Percentiles rank a stretch among this genome's conserved stretches.
Conservation (phyloP, 2,329 filamentous ascomycete species). For the Claviceps sorghi region DNA sequence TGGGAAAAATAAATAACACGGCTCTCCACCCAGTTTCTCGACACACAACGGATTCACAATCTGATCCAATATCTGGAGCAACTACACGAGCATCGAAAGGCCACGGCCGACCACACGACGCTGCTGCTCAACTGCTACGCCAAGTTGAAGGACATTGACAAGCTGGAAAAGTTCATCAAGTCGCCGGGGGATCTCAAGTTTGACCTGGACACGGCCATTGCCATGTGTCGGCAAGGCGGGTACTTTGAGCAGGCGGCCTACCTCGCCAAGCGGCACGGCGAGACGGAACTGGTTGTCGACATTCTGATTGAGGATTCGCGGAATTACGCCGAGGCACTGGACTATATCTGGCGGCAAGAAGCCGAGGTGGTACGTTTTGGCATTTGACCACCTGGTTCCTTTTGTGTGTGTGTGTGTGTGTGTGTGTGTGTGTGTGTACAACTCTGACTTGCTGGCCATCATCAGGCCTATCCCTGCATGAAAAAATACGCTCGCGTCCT, state of each 20-base stretch:
- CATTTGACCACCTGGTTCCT: constrained; percentile 15
- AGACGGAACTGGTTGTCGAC: constrained; percentile 86
- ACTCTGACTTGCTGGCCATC: no score
- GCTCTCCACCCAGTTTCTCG: constrained; percentile 51
- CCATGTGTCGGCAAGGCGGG: constrained; percentile 92
- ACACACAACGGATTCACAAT: constrained; percentile 95
- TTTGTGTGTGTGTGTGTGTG: no score
- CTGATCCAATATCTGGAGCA: constrained; percentile 95
- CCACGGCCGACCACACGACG: constrained; percentile 90
- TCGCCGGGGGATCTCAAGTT: constrained; percentile 90
- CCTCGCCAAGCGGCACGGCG: constrained; percentile 82
- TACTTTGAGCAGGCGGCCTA: constrained; percentile 97
- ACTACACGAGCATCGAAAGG: constrained; percentile 82
- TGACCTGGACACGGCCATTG: constrained; percentile 89
- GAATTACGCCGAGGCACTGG: constrained; percentile 71
- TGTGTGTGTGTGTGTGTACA: no score
- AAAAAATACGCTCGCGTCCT: constrained; percentile 93
- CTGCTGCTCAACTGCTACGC: constrained; percentile 93
- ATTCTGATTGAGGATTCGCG: constrained; percentile 94
- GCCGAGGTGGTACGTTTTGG: constrained; percentile 50
- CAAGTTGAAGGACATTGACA: constrained; percentile 92
- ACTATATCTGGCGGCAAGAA: constrained; percentile 82
- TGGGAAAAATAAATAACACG: constrained; percentile 16
- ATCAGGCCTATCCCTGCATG: constrained; percentile 66
- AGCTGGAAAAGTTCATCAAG: constrained; percentile 93